Percentiles rank a stretch among this genome's conserved stretches.
Evolutionary conservation across 1,284 basidiomycete species (phyloP).

Genomic region (Apiotrichum montevideense): DNA sequence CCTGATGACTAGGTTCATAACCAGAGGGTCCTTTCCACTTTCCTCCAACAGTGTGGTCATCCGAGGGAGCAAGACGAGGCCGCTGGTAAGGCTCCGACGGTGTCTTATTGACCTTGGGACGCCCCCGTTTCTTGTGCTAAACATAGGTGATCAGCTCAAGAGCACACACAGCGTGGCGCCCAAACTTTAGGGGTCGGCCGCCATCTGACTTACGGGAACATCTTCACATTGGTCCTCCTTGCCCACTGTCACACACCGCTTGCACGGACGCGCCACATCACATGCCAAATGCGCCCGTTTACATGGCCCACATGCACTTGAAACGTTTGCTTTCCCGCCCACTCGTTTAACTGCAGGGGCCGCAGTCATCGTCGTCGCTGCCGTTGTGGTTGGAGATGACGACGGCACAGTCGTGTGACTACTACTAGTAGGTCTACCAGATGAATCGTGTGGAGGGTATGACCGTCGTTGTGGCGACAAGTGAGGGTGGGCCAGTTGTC

Average conservation of each 20-base stretch:
- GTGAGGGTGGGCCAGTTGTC: not conserved
- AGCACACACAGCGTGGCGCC: not conserved
- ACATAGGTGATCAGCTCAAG: not conserved
- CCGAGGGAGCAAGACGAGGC: slow-evolving; percentile 1
- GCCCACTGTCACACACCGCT: slow-evolving; percentile 41
- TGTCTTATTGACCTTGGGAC: slow-evolving; percentile 38
- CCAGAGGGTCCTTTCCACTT: slow-evolving; percentile 23
- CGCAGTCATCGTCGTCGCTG: not conserved
- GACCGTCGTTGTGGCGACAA: not conserved
- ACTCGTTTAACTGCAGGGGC: slow-evolving; percentile 18
- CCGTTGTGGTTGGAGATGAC: not conserved
- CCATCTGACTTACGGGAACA: slow-evolving; percentile 35
- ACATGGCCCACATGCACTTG: slow-evolving; percentile 41
- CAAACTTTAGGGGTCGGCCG: too few relatives aligned
- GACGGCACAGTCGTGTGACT: not conserved
- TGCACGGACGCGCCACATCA: slow-evolving; percentile 41
- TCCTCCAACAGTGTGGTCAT: not conserved
- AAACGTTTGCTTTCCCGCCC: slow-evolving; percentile 31
- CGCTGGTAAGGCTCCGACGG: slow-evolving; percentile 28
- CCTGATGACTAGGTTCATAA: slow-evolving; percentile 21
- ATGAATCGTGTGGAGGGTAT: not conserved
- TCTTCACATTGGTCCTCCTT: slow-evolving; percentile 43
- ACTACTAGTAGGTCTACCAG: not conserved
- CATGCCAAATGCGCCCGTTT: slow-evolving; percentile 43
- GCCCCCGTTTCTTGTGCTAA: slow-evolving; percentile 43